Evolutionary conservation across 495 filamentous ascomycete genomes (phyloP).

Genomic region (Lophiostoma macrostomum): DNA sequence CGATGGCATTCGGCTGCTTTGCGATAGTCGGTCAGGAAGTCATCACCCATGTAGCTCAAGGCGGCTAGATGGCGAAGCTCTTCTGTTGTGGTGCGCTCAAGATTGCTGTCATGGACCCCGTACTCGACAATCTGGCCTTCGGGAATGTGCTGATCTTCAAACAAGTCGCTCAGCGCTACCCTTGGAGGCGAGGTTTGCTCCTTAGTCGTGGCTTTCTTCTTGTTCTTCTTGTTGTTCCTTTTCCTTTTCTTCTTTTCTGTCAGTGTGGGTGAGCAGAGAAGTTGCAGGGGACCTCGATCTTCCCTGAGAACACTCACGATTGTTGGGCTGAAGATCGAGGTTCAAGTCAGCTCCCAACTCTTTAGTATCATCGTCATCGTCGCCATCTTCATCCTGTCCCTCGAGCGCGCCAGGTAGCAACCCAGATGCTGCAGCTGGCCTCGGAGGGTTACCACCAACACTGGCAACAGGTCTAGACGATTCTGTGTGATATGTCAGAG

Average conservation of each 20-base stretch:
- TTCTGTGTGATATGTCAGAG: slow-evolving; percentile 30
- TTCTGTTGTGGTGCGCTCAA: slow-evolving; percentile 56
- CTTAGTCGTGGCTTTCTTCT: slow-evolving; percentile 47
- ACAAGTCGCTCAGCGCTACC: slow-evolving; percentile 51
- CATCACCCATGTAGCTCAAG: slow-evolving; percentile 54
- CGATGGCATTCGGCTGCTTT: slow-evolving; percentile 61
- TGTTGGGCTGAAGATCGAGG: slow-evolving; percentile 15
- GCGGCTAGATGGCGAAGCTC: slow-evolving; percentile 57
- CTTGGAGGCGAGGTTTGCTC: slow-evolving; percentile 57
- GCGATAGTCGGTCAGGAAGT: slow-evolving; percentile 57
- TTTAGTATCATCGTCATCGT: slow-evolving; percentile 34
- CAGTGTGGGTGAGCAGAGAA: too few species aligned
- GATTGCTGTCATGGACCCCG: slow-evolving; percentile 52
- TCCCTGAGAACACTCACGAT: too few species aligned
- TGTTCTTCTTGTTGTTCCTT: slow-evolving; percentile 54
- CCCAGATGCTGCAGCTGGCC: slow-evolving; percentile 32
- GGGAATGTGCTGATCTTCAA: slow-evolving; percentile 51
- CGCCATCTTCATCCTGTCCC: slow-evolving; percentile 36
- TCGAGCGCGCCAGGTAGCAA: slow-evolving; percentile 32
- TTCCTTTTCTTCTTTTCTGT: slow-evolving; percentile 48
- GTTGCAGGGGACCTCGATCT: too few species aligned
- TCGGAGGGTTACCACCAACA: slow-evolving; percentile 33
- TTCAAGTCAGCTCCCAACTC: slow-evolving; percentile 26
- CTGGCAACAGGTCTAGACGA: slow-evolving; percentile 22
- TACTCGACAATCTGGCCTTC: slow-evolving; percentile 53